A percentile compares a stretch with the other conserved stretches of the same genome.
These are phyloP conservation scores for Arabidopsis arenosa DNA, from an alignment of 345 rosid genomes.

Conservation along the genomic window DNA sequence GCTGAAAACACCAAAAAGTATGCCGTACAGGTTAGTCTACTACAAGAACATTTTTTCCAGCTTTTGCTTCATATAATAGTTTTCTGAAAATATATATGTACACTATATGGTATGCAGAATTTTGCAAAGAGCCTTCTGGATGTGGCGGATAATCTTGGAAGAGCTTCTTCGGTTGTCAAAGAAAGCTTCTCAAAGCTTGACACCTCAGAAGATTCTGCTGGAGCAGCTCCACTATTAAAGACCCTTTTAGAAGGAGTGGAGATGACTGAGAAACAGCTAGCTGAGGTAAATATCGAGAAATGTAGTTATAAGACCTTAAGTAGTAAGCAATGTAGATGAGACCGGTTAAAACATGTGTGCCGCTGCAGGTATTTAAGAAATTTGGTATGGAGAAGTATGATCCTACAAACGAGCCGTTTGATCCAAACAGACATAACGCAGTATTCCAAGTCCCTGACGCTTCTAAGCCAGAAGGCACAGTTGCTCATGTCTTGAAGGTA, in stretches of 20 bases:
- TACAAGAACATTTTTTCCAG: neutral
- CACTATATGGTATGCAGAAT: slow-evolving; percentile 51
- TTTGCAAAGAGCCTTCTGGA: slow-evolving; percentile 85
- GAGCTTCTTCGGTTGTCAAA: slow-evolving; percentile 92
- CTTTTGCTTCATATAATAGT: neutral
- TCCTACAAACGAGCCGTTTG: slow-evolving; percentile 84
- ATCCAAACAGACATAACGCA: slow-evolving; percentile 90
- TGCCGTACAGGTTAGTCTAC: slow-evolving; percentile 71
- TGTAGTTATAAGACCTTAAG: neutral
- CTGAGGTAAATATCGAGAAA: slow-evolving; percentile 55
- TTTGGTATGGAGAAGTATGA: slow-evolving; percentile 75
- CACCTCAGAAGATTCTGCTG: slow-evolving; percentile 55
- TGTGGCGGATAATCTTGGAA: slow-evolving; percentile 90
- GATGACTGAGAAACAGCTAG: slow-evolving; percentile 94
- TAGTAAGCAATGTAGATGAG: neutral
- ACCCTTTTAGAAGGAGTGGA: slow-evolving; percentile 94
- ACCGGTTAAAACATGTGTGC: neutral
- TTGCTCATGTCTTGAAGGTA: slow-evolving; percentile 91
- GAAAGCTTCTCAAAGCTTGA: slow-evolving; percentile 77
- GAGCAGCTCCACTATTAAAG: slow-evolving; percentile 70
- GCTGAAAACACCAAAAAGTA: slow-evolving; percentile 92
- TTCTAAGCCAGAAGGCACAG: slow-evolving; percentile 83
- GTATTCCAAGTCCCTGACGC: slow-evolving; percentile 77
- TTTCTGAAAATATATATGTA: neutral
- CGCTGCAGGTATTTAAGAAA: slow-evolving; percentile 71